Base-by-base conservation (phyloP, 1,284 basidiomycete species). In the Leucoagaricus sp. region DNA sequence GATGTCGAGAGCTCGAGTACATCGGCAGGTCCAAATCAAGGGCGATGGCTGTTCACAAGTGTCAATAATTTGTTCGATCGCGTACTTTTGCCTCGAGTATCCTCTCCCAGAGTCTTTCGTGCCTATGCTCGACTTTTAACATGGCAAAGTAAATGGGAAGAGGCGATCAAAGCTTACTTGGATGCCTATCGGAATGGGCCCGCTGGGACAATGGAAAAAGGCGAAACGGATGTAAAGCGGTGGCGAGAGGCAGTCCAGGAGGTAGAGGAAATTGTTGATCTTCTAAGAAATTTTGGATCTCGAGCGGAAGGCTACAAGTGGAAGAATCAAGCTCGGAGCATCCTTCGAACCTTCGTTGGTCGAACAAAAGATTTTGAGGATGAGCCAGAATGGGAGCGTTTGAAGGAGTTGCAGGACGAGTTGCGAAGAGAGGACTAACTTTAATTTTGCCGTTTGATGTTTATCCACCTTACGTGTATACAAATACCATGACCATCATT, bases 311-410 rank as follows among this genome's bases (percentile, higher is more conserved):
- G 78, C 25, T 73, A 70, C 65, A 85, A 85, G 66, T 98, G 96
- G 94, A 81, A 78, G 68, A 83, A 92, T 69, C 93, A 96, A 73
- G 94, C 89, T 38, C 81, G 90, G 57, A 96, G 93, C 60, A 78
- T 98, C 57, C 84, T 98, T 53, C 79, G 96, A 67, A 90, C 87
- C 41, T 98, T 98, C 70, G 83, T 95, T 73, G 94, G 91, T 2
- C 78, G 87, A 51, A 86, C 87, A 61, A 84, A 77, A 69, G 89
- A 89, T 26, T 98, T 95, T 66, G 91, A 90, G 67, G 93, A 94
- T 57, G 91, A 96, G 71, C 80, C 84, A 1, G 94, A 94, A 73
- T 98, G 91, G 87, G 74, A 78, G 41, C 76, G 78, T 62, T 76
- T 98, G 63, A 78, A 80, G 62, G 84, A 72, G 55, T 67, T 89